Percentiles rank a stretch among this genome's conserved stretches.
Evolutionary conservation across 2,329 filamentous ascomycete genomes (phyloP).

Genomic region (Chaetomiaceae sp.): DNA sequence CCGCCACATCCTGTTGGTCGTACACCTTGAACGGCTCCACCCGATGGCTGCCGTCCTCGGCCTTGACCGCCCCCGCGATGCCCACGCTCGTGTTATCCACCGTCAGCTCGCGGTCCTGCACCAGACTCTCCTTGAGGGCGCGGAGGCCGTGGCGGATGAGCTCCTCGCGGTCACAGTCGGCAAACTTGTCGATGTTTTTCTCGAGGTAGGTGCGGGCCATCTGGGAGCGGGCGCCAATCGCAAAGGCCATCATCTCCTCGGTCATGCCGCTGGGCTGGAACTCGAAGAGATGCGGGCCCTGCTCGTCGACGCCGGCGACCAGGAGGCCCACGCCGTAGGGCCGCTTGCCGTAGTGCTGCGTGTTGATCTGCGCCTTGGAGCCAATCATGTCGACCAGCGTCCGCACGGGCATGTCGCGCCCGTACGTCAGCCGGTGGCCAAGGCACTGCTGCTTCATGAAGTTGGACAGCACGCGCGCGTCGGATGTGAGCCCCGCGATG

Average conservation of each 20-base stretch:
- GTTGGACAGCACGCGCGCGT: slow-evolving; percentile 98
- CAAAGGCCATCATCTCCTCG: slow-evolving; percentile 94
- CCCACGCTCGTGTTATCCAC: slow-evolving; percentile 95
- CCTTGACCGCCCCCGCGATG: slow-evolving; percentile 61
- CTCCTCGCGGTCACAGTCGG: slow-evolving; percentile 71
- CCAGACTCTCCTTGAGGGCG: slow-evolving; percentile 90
- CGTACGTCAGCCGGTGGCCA: slow-evolving; percentile 91
- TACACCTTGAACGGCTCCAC: slow-evolving; percentile 84
- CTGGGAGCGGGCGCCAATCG: slow-evolving; percentile 91
- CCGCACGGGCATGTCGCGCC: slow-evolving; percentile 84
- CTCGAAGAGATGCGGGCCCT: slow-evolving; percentile 93
- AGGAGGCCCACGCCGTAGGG: slow-evolving; percentile 93
- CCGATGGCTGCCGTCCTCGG: slow-evolving; percentile 46
- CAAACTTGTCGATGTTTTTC: slow-evolving; percentile 81
- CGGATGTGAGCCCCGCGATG: slow-evolving; percentile 93
- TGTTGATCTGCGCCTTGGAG: slow-evolving; percentile 96
- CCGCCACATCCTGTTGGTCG: slow-evolving; percentile 81
- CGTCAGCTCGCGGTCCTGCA: slow-evolving; percentile 95
- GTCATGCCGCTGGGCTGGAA: slow-evolving; percentile 96
- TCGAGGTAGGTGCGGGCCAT: slow-evolving; percentile 98
- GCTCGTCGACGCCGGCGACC: slow-evolving; percentile 88
- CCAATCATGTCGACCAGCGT: slow-evolving; percentile 88
- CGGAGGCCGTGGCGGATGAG: slow-evolving; percentile 84
- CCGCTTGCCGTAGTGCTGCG: slow-evolving; percentile 92
- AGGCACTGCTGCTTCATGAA: slow-evolving; percentile 99